These are phyloP conservation scores for Malus hybrid DNA, from an alignment of 331 rosid species.

Conservation along the genomic window DNA sequence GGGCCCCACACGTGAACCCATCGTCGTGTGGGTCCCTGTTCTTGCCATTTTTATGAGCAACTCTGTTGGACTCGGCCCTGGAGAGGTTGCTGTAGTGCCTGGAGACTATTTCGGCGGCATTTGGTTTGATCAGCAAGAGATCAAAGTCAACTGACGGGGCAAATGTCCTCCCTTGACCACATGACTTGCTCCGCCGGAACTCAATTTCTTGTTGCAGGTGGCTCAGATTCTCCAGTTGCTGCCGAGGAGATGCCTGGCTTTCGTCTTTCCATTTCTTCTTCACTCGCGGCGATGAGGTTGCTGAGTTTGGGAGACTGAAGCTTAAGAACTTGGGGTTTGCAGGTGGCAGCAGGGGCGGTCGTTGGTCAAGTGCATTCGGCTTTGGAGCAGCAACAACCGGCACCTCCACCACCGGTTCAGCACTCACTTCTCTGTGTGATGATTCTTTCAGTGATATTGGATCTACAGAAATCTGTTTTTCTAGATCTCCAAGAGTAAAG, in stretches of 20 bases:
- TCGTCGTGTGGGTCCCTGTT: constrained; percentile 18
- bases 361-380: constrained; percentile 2
- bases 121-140: constrained; percentile 43
- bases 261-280: constrained; percentile 30
- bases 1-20: constrained; percentile 56
- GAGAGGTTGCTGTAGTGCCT: constrained; percentile 18
- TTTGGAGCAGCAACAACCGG: constrained; percentile 21
- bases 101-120: constrained; percentile 19
- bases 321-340: constrained; percentile 50
- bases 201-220: constrained; percentile 22
- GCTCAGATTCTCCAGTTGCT: neutral
- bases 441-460: constrained; percentile 47
- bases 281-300: constrained; percentile 44
- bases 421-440: constrained; percentile 2
- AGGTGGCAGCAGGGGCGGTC: constrained; percentile 43
- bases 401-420: neutral
- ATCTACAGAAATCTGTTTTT: constrained; percentile 65
- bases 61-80: constrained; percentile 28
- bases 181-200: constrained; percentile 59
- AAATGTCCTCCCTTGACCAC: constrained; percentile 42
- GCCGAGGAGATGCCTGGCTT: constrained; percentile 27
- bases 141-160: constrained; percentile 55
- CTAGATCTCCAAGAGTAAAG: constrained; percentile 5
- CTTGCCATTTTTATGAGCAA: constrained; percentile 19
- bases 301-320: constrained; percentile 69